Evolutionary conservation across 2,329 filamentous ascomycete genomes (phyloP).

Genomic region (Aspergillus ruber): DNA sequence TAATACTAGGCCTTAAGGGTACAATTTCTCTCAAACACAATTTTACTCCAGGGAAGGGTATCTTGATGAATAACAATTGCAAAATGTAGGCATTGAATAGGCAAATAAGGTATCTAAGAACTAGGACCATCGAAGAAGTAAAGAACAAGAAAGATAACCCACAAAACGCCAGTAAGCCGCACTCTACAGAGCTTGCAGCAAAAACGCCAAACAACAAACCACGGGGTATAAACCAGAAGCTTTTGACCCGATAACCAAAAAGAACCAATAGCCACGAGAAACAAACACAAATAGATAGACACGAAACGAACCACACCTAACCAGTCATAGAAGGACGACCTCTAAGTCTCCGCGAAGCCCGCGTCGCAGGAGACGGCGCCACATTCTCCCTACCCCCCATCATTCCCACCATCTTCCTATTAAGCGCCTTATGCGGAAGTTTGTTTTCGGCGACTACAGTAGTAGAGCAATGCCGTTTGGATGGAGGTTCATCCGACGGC

Average conservation of each 20-base stretch:
- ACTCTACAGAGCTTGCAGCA: background rate
- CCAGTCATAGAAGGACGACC: constrained; percentile 19
- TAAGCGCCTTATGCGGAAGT: constrained; percentile 36
- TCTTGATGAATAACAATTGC: too few species aligned
- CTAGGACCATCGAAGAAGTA: too few species aligned
- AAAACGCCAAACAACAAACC: constrained; percentile 15
- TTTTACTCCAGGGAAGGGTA: too few species aligned
- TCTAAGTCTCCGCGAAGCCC: constrained; percentile 23
- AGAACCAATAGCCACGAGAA: constrained; percentile 3
- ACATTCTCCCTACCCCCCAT: constrained; percentile 43
- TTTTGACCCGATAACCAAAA: constrained; percentile 8
- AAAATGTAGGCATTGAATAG: too few species aligned
- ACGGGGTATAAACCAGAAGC: constrained; percentile 14
- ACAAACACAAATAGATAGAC: constrained; percentile 4
- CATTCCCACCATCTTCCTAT: constrained; percentile 33
- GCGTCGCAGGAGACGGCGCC: constrained; percentile 16
- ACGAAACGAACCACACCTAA: constrained; percentile 2
- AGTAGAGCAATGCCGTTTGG: constrained; percentile 25
- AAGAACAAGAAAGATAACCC: too few species aligned
- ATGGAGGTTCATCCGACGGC: constrained; percentile 5
- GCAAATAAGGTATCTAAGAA: too few species aligned
- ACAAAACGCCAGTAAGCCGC: too few species aligned
- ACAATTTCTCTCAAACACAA: too few species aligned
- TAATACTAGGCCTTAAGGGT: too few species aligned
- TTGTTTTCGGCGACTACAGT: constrained; percentile 30